Conservation (phyloP, 2,329 filamentous ascomycete genomes). For the Phialophora expanda region DNA sequence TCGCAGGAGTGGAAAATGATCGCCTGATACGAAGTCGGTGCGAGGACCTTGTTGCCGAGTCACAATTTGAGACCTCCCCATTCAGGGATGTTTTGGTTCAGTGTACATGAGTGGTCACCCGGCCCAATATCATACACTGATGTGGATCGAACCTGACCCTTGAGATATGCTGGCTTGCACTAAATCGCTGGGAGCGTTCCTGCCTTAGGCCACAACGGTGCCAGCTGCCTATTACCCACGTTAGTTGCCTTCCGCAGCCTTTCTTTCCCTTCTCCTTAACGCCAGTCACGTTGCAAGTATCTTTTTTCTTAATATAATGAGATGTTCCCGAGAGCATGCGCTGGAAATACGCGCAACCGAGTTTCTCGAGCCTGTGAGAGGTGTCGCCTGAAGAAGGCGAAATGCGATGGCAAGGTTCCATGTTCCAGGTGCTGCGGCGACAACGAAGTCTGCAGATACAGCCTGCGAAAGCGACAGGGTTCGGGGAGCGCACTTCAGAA, state of each 20-base stretch:
- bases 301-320: background rate
- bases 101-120: too few species aligned
- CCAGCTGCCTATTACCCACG: background rate
- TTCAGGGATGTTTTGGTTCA: too few species aligned
- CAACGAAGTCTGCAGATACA: background rate
- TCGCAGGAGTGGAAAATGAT: too few species aligned
- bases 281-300: background rate
- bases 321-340: background rate
- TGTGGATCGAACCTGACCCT: too few species aligned
- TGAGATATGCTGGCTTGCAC: too few species aligned
- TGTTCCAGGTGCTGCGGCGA: background rate
- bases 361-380: background rate
- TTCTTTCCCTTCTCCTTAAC: background rate
- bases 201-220: background rate
- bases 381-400: background rate
- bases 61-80: too few species aligned
- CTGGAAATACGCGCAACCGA: background rate
- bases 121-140: too few species aligned
- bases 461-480: background rate
- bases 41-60: too few species aligned
- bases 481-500: background rate
- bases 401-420: background rate
- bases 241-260: background rate
- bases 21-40: too few species aligned
- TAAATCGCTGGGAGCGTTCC: background rate